Percentiles rank a stretch among this genome's conserved stretches.
These are phyloP conservation scores for Russula sp. DNA, from an alignment of 768 basidiomycete species.

Conservation along the genomic window DNA sequence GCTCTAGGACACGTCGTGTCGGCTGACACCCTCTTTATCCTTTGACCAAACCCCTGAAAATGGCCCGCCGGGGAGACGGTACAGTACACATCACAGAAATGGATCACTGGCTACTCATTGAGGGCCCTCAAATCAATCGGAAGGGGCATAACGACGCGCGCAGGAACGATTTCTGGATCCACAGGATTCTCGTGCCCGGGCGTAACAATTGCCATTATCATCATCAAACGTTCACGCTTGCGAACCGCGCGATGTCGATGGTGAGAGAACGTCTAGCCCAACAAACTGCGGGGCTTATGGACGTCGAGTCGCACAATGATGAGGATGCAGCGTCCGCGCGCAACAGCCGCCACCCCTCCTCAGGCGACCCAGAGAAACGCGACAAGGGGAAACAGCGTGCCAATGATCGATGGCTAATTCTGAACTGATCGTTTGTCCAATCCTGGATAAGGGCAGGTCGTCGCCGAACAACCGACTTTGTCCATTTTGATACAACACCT, in stretches of 20 bases:
- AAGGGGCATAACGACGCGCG: not conserved
- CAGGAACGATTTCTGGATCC: not conserved
- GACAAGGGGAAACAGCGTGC: constrained; percentile 70
- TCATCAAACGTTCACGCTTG: not conserved
- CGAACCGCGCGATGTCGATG: not conserved
- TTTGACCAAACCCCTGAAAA: not conserved
- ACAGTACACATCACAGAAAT: not conserved
- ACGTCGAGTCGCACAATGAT: constrained; percentile 21
- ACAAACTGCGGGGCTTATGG: constrained; percentile 36
- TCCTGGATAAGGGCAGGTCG: not conserved
- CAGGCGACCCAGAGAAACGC: constrained; percentile 21
- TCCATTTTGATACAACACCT: not conserved
- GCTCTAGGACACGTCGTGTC: not conserved
- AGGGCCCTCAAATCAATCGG: not conserved
- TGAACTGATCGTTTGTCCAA: too few relatives aligned
- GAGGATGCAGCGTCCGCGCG: not conserved
- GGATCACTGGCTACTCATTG: not conserved
- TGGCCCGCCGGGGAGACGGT: not conserved
- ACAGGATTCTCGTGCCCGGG: not conserved
- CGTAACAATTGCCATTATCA: not conserved
- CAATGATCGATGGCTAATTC: constrained; percentile 32
- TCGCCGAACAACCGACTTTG: not conserved
- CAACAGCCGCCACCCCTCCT: not conserved
- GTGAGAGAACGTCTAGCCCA: too few relatives aligned
- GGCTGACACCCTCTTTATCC: not conserved